Conservation (phyloP, 768 basidiomycete species). For the Termitomyces sp. region DNA sequence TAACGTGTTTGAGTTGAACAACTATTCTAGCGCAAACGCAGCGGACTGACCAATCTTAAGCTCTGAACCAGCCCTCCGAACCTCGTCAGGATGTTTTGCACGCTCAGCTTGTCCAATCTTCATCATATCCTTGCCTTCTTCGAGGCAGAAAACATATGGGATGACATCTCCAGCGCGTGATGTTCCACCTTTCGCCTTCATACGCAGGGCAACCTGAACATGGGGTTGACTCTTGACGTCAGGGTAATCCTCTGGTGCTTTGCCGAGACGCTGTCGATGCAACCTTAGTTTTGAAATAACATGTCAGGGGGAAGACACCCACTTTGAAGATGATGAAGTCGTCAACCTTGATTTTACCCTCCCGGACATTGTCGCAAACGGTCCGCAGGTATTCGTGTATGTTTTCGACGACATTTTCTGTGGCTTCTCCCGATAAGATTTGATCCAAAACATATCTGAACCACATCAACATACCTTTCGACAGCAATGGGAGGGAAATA, state of each 20-base stretch:
- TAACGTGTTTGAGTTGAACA: constrained; percentile 7
- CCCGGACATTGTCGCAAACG: constrained; percentile 75
- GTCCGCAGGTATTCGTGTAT: constrained; percentile 89
- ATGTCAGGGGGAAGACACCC: constrained; percentile 13
- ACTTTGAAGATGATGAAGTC: constrained; percentile 97
- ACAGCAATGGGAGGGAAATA: constrained; percentile 9
- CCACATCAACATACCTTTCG: not conserved
- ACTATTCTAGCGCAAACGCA: not conserved
- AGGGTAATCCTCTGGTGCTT: constrained; percentile 96
- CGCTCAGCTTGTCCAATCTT: constrained; percentile 83
- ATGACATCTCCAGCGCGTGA: constrained; percentile 91
- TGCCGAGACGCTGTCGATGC: constrained; percentile 75
- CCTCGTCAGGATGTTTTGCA: constrained; percentile 92
- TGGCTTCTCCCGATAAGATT: constrained; percentile 87
- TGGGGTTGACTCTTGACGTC: constrained; percentile 95
- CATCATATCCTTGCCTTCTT: constrained; percentile 65
- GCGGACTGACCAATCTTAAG: constrained; percentile 65
- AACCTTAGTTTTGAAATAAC: not conserved
- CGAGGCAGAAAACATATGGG: constrained; percentile 89
- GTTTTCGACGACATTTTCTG: constrained; percentile 83
- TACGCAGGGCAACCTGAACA: constrained; percentile 89
- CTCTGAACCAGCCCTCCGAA: constrained; percentile 63
- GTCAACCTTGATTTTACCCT: constrained; percentile 77
- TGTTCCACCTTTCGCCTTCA: constrained; percentile 80
- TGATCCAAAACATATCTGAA: constrained; percentile 86